Conservation (phyloP, 2,329 filamentous ascomycete species). For the Metarhizium rileyi region DNA sequence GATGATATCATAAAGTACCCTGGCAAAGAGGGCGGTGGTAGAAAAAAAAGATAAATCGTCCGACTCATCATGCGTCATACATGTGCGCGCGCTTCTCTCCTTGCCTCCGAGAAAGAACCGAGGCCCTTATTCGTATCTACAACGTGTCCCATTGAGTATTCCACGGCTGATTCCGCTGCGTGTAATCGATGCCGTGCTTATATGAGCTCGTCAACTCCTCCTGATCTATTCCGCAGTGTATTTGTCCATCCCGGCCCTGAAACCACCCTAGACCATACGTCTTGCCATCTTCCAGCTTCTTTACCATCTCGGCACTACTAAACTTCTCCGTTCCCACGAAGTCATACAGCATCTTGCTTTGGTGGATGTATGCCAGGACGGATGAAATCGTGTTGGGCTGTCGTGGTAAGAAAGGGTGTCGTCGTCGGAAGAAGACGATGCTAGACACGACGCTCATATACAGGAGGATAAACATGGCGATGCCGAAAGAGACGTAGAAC, state of each 20-base stretch:
- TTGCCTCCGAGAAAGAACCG: neutral
- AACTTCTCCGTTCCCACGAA: constrained; percentile 63
- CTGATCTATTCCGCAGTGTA: constrained; percentile 69
- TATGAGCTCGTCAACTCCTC: constrained; percentile 60
- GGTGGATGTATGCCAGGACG: constrained; percentile 68
- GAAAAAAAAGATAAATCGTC: neutral
- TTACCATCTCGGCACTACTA: constrained; percentile 51
- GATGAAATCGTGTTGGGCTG: constrained; percentile 72
- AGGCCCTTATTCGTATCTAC: constrained; percentile 6
- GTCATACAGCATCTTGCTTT: constrained; percentile 68
- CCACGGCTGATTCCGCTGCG: constrained; percentile 43
- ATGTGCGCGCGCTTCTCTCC: no score
- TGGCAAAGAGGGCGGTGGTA: no score
- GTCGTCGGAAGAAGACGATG: constrained; percentile 51
- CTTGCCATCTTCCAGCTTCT: constrained; percentile 46
- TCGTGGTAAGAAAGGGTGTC: constrained; percentile 63
- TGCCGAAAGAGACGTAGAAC: constrained; percentile 55
- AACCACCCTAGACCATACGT: constrained; percentile 74
- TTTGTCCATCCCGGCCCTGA: constrained; percentile 58
- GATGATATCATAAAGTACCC: no score
- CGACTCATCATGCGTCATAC: neutral
- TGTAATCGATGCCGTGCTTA: constrained; percentile 49
- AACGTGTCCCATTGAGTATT: constrained; percentile 30
- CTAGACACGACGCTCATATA: constrained; percentile 52
- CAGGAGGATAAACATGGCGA: constrained; percentile 54